A percentile compares a stretch with the other conserved stretches of the same genome.
Conservation (phyloP, 192 early-diverging fungal species). For the Dissophora globulifera region DNA sequence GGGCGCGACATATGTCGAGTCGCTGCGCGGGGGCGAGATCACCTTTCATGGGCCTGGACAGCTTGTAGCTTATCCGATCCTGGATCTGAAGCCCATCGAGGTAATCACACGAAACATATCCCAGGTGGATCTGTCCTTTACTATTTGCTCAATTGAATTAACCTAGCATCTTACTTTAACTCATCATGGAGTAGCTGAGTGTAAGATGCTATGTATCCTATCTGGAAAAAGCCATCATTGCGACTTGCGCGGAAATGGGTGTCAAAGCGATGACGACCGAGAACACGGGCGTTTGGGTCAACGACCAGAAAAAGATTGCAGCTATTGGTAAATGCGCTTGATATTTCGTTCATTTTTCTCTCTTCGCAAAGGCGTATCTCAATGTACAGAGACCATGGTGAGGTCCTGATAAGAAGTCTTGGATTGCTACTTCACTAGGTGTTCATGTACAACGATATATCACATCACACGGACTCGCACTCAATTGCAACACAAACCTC, state of each 20-base stretch:
- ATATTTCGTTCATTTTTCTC: too few relatives aligned
- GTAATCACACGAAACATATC: too few relatives aligned
- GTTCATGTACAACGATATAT: conserved; percentile 89
- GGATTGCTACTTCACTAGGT: too few relatives aligned
- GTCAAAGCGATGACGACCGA: conserved; percentile 73
- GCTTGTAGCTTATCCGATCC: conserved; percentile 93
- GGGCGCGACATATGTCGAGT: conserved; percentile 83
- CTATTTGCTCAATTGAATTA: too few relatives aligned
- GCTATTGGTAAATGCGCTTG: conserved; percentile 78
- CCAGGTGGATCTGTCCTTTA: too few relatives aligned
- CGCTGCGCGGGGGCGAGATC: conserved; percentile 89
- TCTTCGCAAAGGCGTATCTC: background rate
- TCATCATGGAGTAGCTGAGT: too few relatives aligned
- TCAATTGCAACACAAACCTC: conserved; percentile 94
- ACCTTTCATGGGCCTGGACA: conserved; percentile 99
- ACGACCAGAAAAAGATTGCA: conserved; percentile 85
- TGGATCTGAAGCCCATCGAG: conserved; percentile 78
- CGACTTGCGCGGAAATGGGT: conserved; percentile 72
- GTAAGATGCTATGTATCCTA: conserved; percentile 81
- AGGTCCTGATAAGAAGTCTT: too few relatives aligned
- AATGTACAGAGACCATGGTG: too few relatives aligned
- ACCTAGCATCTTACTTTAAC: too few relatives aligned
- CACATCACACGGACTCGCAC: conserved; percentile 92
- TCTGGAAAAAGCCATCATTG: conserved; percentile 83
- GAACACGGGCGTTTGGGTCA: conserved; percentile 95